Base-by-base conservation (phyloP, 169 alveolate species). In the Cryptosporidium xiaoi region DNA sequence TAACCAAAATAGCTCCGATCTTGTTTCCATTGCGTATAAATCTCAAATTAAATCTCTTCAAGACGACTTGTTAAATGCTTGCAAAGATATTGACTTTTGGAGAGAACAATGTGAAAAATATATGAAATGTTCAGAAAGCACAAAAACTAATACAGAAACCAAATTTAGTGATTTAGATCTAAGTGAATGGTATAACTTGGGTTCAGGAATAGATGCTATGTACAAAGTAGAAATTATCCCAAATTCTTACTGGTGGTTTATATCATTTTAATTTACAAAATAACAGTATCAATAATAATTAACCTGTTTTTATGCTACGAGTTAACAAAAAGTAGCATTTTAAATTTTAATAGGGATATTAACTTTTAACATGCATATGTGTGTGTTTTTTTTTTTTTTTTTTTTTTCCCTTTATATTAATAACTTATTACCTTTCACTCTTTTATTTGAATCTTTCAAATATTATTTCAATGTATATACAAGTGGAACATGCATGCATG, bases 31-130 rank as follows among this genome's bases (percentile, higher is more conserved):
- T 60, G 87, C 87, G 16, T 77, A 77, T 20, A 48, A 64, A 1
- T 77, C 87, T 20, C 87, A 77, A 62, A 77, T 77, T 4, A 77
- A 77, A 46, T 77, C 87, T 44, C 29, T 77, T 4, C 87, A 77
- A 53, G 71, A 77, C 0, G 87, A 77, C 31, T 44, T 77, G 33
- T 62, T 62, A 20, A 77, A 40, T 77, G 87, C 87, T 15, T 77
- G 87, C 34, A 77, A 77, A n/a, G 87, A 77, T 60, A 77, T 77
- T 60, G 87, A 77, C 20, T 77, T 77, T 40, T 77, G 87, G 87
- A 77, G 40, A 40, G 51, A 77, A 24, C 87, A 77, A 24, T 77
- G 64, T 29, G 87, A 77, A 31, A 6, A 15, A 20, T 62, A 27
- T 27, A 33, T 15, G 18, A 33, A 24, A 27, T 15, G 33, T 20